Evolutionary conservation across 169 alveolate species (phyloP).

Genomic region (Eimeria sp.): DNA sequence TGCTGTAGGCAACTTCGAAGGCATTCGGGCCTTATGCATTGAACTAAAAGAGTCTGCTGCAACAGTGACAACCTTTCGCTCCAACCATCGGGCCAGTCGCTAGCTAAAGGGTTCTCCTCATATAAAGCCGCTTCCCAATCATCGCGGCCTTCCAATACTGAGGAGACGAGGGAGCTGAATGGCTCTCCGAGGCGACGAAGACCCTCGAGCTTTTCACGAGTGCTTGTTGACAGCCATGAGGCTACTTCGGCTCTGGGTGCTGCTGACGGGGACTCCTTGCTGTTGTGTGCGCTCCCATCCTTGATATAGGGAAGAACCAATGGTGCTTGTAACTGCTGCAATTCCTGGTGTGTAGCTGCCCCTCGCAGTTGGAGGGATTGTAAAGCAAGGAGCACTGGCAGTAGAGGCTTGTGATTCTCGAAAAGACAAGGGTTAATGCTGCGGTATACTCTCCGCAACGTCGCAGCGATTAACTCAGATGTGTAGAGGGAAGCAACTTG

Average conservation of each 20-base stretch:
- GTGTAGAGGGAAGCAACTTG: constrained; percentile 33
- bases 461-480: constrained; percentile 44
- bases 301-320: constrained; percentile 1
- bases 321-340: constrained; percentile 65
- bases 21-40: constrained; percentile 95
- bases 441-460: constrained; percentile 84
- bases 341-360: constrained; percentile 42
- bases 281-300: not conserved
- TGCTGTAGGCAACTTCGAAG: constrained; percentile 90
- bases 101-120: constrained; percentile 87
- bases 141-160: constrained; percentile 86
- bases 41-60: constrained; percentile 92
- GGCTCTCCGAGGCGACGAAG: constrained; percentile 76
- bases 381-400: constrained; percentile 92
- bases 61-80: constrained; percentile 88
- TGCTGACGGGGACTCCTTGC: not conserved
- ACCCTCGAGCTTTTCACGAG: constrained; percentile 84
- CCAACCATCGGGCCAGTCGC: constrained; percentile 90
- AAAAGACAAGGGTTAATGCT: constrained; percentile 94
- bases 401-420: constrained; percentile 93
- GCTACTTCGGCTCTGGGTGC: not conserved
- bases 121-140: constrained; percentile 91
- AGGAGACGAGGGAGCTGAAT: constrained; percentile 60
- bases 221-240: constrained; percentile 72
- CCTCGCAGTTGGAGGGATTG: constrained; percentile 88